A percentile compares a stretch with the other conserved stretches of the same genome.
Conservation (phyloP, 1,284 basidiomycete species). For the Mycosarcoma mackinlayi region DNA sequence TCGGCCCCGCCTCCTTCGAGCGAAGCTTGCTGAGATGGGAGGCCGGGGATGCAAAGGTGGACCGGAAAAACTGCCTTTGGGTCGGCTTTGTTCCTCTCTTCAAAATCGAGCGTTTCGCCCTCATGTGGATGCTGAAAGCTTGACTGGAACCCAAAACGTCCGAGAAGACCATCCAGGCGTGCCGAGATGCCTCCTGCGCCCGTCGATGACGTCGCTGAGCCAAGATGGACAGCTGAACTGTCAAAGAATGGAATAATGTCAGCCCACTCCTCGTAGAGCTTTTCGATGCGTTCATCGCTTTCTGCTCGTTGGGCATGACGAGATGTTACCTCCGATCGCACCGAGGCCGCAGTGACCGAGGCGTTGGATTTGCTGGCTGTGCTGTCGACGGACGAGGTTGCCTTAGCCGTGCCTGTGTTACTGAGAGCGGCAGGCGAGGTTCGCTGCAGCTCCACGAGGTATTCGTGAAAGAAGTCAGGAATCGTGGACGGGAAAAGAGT, state of each 20-base stretch:
- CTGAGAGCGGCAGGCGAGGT: slow-evolving; percentile 19
- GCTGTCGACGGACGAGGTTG: slow-evolving; percentile 23
- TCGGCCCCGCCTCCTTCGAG: slow-evolving; percentile 12
- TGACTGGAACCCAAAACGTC: slow-evolving; percentile 44
- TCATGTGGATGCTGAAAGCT: slow-evolving; percentile 46
- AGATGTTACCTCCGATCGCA: slow-evolving; percentile 21
- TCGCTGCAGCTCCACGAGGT: slow-evolving; percentile 83
- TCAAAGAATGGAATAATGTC: slow-evolving; percentile 50
- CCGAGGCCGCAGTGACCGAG: slow-evolving; percentile 36
- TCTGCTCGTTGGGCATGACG: slow-evolving; percentile 38
- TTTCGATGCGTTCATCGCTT: slow-evolving; percentile 64
- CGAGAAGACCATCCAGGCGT: slow-evolving; percentile 19
- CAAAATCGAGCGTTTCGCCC: slow-evolving; percentile 5
- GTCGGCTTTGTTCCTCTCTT: slow-evolving; percentile 14
- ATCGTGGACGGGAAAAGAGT: slow-evolving; percentile 89
- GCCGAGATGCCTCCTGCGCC: slow-evolving; percentile 12
- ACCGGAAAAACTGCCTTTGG: slow-evolving; percentile 46
- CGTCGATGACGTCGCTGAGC: slow-evolving; percentile 1
- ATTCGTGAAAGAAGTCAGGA: slow-evolving; percentile 92
- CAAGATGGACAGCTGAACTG: background rate
- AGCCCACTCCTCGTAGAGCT: slow-evolving; percentile 65
- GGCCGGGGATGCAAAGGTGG: slow-evolving; percentile 55
- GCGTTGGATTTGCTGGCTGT: slow-evolving; percentile 36
- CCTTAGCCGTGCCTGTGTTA: slow-evolving; percentile 3
- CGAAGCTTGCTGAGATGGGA: slow-evolving; percentile 27